Base-by-base conservation (phyloP, 2,329 filamentous ascomycete species). In the Colletotrichum lini region DNA sequence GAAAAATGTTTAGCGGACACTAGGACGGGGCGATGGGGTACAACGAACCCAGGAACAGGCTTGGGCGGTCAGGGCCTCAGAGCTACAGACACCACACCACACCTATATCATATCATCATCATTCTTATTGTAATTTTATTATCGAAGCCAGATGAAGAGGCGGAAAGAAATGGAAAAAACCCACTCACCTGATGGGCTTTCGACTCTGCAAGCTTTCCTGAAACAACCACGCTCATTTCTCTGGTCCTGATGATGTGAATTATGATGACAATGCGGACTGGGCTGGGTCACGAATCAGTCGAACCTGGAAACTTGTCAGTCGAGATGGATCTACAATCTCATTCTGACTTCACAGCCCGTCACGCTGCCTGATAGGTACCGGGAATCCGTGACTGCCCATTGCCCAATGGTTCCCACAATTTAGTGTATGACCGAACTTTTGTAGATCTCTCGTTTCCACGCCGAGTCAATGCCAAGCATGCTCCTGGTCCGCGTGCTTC, bases 71-170 rank as follows among this genome's bases (percentile, higher is more conserved):
- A 23, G 42, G 35, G 12, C 53, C 21, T 42, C 30, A 9, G 13
- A n/a, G 8, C n/a, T 4, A 26, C n/a, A 40, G n/a, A 21, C 35
- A 53, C 21, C 47, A 30, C 30, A 47, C 18, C 40, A 49, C 18
- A 50, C 38, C 26, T 26, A 30, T 35, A 58, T 5, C 47, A 61
- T 60, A 67, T 47, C 66, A 67, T 49, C 57, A 54, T 26, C 26
- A 26, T 63, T 71, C 68, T 53, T 71, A 71, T 71, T 63, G 68
- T 71, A 67, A 71, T 67, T 59, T 52, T 68, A 68, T 68, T 59
- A 44, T 15, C 13, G 2, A 5, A 26, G 16, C 49, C 49, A 52
- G n/a, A 30, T 15, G 10, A 52, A 8, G 9, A 8, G 4, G 1
- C 3, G 2, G 9, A 52, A 35, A n/a, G 30, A 2, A 9, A 30